Base-by-base conservation (phyloP, 257 asterid species). In the Osmanthus fragrans region DNA sequence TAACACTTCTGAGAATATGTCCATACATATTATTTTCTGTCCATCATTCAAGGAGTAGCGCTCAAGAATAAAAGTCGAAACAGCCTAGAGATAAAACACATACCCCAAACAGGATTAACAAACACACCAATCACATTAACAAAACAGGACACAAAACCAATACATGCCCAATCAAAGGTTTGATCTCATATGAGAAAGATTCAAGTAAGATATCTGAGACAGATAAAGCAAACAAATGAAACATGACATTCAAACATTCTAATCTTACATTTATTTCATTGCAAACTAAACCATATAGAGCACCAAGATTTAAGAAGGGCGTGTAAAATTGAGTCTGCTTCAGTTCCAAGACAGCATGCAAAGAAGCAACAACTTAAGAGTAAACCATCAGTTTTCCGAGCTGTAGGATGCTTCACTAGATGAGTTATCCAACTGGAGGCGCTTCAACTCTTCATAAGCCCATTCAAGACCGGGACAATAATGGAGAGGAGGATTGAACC, bases 401-500 rank as follows among this genome's bases (percentile, higher is more conserved):
- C 89, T 82, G 81, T 77, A 87, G 16, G 96, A 95, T 65, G 90
- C 80, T 82, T 95, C 99, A 5, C 91, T 84, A 74, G 97, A 90
- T 1, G 96, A 88, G 77, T 72, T 86, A 75, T 90, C 97, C n/a
- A 77, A 76, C 79, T 87, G 97, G 23, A 92, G 83, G 66, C 91
- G 96, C 82, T 78, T 90, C 89, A 91, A 70, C 84, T 95, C 98
- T 66, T 93, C 99, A 33, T 95, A 95, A 40, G 98, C 99, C 97
- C 97, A 93, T 73, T 95, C 99, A 71, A 95, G 99, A 58, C 98
- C 98, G 11, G 96, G 96, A 49, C 99, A 93, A 81, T 95, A 95
- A 81, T 95, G 99, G 81, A 90, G 86, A 21, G 99, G 98, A 25
- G 99, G 99, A 82, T 95, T 95, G 89, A 95, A 95, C 90, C 99